A percentile compares a stretch with the other conserved stretches of the same genome.
phyloP scores from a whole-genome alignment of 495 filamentous ascomycete species.

The Penicillium turbatum region DNA sequence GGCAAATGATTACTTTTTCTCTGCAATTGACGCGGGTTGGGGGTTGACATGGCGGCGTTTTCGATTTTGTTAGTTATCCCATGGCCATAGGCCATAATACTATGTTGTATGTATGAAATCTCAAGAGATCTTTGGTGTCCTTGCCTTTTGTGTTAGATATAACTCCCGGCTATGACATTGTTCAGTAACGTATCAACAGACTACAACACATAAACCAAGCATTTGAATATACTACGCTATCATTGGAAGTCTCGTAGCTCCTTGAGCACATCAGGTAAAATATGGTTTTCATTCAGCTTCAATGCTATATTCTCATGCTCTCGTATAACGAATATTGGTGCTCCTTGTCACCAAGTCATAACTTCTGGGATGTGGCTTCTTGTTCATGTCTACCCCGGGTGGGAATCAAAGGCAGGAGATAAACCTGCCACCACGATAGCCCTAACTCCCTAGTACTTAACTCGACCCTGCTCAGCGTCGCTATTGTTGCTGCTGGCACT shows the following conservation, averaged over 20 bases:
- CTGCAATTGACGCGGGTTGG: background rate
- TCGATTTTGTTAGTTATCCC: background rate
- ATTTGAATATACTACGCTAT: too few relatives aligned
- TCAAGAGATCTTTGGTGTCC: background rate
- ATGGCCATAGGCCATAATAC: background rate
- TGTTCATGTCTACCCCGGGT: background rate
- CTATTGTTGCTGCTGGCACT: constrained; percentile 26
- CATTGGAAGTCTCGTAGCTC: background rate
- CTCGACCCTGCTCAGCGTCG: constrained; percentile 13
- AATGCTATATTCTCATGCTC: background rate
- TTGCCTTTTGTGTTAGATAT: background rate
- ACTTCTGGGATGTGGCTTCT: background rate
- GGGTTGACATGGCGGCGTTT: constrained; percentile 2
- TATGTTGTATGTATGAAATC: constrained; percentile 5
- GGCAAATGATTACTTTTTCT: background rate
- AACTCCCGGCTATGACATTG: background rate
- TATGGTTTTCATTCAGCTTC: background rate
- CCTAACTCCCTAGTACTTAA: constrained; percentile 6
- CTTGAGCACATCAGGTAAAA: background rate
- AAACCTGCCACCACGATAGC: background rate
- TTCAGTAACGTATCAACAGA: too few relatives aligned
- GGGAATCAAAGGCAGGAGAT: background rate
- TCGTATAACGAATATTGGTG: background rate
- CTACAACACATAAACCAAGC: too few relatives aligned
- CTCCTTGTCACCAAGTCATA: background rate